Evolutionary conservation across 129 eudicot genomes (phyloP).

Genomic region (Rutidosis leptorrhynchoides): DNA sequence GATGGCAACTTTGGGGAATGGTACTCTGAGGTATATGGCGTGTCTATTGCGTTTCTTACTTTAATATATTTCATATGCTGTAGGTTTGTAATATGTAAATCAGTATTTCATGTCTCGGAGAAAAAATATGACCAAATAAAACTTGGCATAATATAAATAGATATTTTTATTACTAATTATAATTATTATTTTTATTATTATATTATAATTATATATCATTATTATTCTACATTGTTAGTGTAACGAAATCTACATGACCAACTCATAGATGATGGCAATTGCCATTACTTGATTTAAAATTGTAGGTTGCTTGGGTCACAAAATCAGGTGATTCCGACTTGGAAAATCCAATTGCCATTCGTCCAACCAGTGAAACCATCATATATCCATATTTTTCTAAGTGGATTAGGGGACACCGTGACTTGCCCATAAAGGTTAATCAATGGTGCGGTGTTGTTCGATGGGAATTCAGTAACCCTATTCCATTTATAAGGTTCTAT

Average conservation of each 20-base stretch:
- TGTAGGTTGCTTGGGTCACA: conserved; percentile 95
- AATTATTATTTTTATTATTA: too few relatives aligned
- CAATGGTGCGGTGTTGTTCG: conserved; percentile 97
- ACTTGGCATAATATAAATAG: too few relatives aligned
- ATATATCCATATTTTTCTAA: conserved; percentile 87
- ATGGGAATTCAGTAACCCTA: conserved; percentile 94
- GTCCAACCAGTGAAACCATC: conserved; percentile 89
- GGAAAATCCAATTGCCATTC: conserved; percentile 83
- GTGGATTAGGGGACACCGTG: conserved; percentile 96
- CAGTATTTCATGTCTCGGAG: too few relatives aligned
- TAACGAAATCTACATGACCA: neutral
- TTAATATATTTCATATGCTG: neutral
- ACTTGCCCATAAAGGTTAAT: conserved; percentile 73
- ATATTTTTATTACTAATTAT: too few relatives aligned
- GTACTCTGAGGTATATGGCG: conserved; percentile 74
- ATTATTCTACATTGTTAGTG: neutral
- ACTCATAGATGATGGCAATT: neutral
- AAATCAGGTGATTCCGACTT: conserved; percentile 78
- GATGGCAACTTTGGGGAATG: conserved; percentile 87
- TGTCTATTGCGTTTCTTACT: conserved; percentile 1
- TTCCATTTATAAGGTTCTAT: conserved; percentile 80
- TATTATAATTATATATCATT: too few relatives aligned
- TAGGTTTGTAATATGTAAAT: neutral
- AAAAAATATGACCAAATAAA: too few relatives aligned
- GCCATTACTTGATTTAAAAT: too few relatives aligned